phyloP scores from a whole-genome alignment of 73 alveolate species.

The Tetrahymena malaccensis region DNA sequence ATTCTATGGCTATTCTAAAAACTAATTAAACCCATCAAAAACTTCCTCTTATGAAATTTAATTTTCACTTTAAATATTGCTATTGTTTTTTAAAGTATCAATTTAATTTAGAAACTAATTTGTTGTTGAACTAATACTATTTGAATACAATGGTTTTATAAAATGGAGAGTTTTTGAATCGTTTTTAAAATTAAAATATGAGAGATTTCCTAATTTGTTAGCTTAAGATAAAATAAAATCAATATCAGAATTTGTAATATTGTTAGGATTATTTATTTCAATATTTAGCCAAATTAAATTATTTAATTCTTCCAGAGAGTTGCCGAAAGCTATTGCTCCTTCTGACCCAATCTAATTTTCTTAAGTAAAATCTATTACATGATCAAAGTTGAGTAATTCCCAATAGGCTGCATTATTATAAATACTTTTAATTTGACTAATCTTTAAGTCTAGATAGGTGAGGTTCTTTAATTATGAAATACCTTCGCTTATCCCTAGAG shows the following conservation, averaged over 20 bases:
- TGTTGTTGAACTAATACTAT: no score
- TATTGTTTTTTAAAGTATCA: not conserved
- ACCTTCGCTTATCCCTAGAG: not conserved
- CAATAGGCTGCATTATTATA: not conserved
- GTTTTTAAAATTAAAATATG: no score
- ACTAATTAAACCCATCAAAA: not conserved
- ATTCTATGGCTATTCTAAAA: not conserved
- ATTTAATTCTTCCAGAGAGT: not conserved
- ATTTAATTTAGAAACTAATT: not conserved
- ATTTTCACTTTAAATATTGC: no score
- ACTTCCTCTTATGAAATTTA: no score
- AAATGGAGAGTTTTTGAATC: not conserved
- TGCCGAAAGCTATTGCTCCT: not conserved
- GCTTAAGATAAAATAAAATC: not conserved
- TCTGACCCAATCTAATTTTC: not conserved
- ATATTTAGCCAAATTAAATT: not conserved
- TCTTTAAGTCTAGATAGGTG: not conserved
- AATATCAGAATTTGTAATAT: not conserved
- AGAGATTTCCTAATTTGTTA: not conserved
- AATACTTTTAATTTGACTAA: not conserved
- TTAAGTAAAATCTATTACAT: not conserved
- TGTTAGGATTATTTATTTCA: not conserved
- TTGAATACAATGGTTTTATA: not conserved
- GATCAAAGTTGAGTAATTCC: not conserved
- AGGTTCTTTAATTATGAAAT: not conserved